Percentiles rank a stretch among this genome's conserved stretches.
Conservation (phyloP, 176 grass and related monocot species). For the Eragrostis nindensis region DNA sequence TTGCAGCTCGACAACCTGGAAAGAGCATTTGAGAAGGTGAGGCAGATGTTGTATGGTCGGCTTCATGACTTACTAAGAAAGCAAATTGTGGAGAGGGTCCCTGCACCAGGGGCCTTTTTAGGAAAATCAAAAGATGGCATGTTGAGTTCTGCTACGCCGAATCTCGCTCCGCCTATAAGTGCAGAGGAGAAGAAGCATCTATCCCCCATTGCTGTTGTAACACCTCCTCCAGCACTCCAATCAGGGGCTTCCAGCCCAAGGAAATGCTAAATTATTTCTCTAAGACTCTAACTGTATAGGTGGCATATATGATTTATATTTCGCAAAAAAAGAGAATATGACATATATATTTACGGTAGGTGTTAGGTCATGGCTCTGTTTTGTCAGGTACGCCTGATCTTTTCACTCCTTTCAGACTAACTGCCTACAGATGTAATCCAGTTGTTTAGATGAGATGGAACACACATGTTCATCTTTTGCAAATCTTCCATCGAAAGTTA, state of each 20-base stretch:
- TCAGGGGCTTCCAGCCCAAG: not conserved
- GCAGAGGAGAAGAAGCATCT: not conserved
- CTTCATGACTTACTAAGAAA: conserved; percentile 64
- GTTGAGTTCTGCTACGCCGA: not conserved
- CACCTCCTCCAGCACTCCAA: not conserved
- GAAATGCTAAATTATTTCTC: not conserved
- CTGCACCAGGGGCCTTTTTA: not conserved
- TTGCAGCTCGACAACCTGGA: conserved; percentile 59
- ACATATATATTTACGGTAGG: not conserved
- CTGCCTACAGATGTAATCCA: no score
- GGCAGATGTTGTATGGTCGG: conserved; percentile 54
- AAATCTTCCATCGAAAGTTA: no score
- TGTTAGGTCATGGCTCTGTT: not conserved
- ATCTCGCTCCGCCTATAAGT: not conserved
- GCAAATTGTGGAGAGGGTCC: conserved; percentile 66
- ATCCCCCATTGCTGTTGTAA: not conserved
- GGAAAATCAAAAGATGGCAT: not conserved
- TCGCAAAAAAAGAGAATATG: no score
- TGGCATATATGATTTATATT: not conserved
- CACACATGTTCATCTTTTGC: no score
- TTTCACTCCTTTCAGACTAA: no score
- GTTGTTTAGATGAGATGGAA: no score
- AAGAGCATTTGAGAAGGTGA: conserved; percentile 65
- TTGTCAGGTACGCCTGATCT: not conserved
- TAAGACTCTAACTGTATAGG: not conserved